Base-by-base conservation (phyloP, 1,284 basidiomycete genomes). In the Trametes versicolor region DNA sequence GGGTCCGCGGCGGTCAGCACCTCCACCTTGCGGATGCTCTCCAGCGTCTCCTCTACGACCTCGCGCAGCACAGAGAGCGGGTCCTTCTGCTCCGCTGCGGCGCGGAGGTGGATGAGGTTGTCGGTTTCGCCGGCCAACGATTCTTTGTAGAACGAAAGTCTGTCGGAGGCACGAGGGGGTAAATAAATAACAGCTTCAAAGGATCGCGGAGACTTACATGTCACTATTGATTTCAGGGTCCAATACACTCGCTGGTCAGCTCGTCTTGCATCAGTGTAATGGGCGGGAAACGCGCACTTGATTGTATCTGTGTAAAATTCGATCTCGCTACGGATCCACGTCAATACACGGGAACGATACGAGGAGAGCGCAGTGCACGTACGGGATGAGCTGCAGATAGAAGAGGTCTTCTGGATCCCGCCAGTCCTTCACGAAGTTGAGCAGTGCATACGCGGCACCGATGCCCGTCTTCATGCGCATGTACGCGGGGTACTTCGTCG, bases 61-160 rank as follows among this genome's bases (percentile, higher is more conserved):
- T 63, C 50, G 6, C 55, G 62, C 6, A 67, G 32, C 1, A 59
- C 59, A 0, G 21, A 6, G 27, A 64, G n/a, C 4, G 65, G 61
- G 10, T 60, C 39, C 51, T 64, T 67, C 32, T 37, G 34, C 43
- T 67, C 65, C 7, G 62, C 59, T 1, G 50, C 50, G 17, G 65
- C 65, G 32, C 65, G 62, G 15, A 64, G 47, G 41, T 62, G 45
- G 49, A 67, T 47, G 54, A 62, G 63, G 21, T 67, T 67, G 54
- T 67, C 60, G n/a, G 53, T 67, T 27, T 67, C 66, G 25, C 60
- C 63, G 0, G 36, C 57, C 12, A 67, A 47, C 2, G 32, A 32
- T 25, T 67, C 66, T 43, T 67, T 67, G 60, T 64, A 67, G 49
- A 67, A 64, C 3, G 66, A 68, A 3, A 68, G 63, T 19, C 63